phyloP scores from a whole-genome alignment of 441 rosid genomes.

The Syzygium syzygioides region DNA sequence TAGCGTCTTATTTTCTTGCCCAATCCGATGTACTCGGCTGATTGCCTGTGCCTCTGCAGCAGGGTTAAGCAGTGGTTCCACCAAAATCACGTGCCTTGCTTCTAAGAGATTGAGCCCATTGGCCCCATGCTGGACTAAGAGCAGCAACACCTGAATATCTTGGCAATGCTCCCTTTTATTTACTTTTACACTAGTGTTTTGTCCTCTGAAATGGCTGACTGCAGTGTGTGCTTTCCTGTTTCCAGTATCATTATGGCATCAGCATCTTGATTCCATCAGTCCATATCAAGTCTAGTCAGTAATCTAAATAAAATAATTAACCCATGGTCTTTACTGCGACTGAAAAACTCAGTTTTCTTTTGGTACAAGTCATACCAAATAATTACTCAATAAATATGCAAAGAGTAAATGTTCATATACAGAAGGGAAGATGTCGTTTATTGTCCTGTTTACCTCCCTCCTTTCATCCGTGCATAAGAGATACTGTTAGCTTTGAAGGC shows the following conservation, averaged over 20 bases:
- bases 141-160: conserved; percentile 65
- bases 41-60: conserved; percentile 98
- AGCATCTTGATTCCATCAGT: neutral
- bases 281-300: neutral
- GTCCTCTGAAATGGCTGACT: conserved; percentile 56
- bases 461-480: conserved; percentile 81
- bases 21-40: conserved; percentile 89
- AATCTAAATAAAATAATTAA: neutral
- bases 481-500: conserved; percentile 68
- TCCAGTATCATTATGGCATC: conserved; percentile 5
- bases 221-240: conserved; percentile 81
- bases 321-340: neutral
- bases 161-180: conserved; percentile 13
- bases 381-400: neutral
- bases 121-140: conserved; percentile 93
- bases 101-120: conserved; percentile 96
- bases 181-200: conserved; percentile 26
- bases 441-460: conserved; percentile 66
- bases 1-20: conserved; percentile 70
- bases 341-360: neutral
- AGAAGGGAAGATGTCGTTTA: neutral
- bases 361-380: neutral
- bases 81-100: conserved; percentile 92
- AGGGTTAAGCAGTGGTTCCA: conserved; percentile 92
- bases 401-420: neutral